Evolutionary conservation across 2,329 filamentous ascomycete genomes (phyloP).

Genomic region (Nothophoma quercina): DNA sequence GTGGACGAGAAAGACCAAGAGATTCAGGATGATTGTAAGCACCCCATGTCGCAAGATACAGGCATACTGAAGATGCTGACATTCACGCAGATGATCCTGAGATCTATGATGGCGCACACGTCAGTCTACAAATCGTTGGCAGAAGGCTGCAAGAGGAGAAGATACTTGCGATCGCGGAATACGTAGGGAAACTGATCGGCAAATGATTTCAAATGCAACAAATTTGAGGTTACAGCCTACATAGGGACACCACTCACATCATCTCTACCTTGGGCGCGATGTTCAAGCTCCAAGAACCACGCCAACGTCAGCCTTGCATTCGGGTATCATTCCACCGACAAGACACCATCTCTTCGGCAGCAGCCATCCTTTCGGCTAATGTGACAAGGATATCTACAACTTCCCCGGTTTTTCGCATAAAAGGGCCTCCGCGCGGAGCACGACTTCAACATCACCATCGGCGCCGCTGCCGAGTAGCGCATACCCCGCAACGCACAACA

Average conservation of each 20-base stretch:
- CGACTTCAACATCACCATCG: not conserved
- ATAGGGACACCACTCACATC: too few relatives aligned
- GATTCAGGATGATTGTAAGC: conserved; percentile 41
- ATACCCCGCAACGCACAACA: conserved; percentile 8
- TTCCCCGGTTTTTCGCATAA: conserved; percentile 6
- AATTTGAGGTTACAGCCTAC: too few relatives aligned
- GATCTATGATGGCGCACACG: conserved; percentile 50
- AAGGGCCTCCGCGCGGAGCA: conserved; percentile 1
- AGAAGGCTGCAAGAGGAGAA: conserved; percentile 50
- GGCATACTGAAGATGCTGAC: conserved; percentile 11
- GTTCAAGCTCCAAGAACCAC: not conserved
- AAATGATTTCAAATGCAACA: conserved; percentile 11
- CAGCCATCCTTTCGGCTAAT: not conserved
- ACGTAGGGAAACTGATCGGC: conserved; percentile 34
- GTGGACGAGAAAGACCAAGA: conserved; percentile 38
- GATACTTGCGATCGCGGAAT: conserved; percentile 47
- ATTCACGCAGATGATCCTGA: conserved; percentile 46
- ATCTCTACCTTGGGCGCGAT: too few relatives aligned
- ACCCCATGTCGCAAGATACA: not conserved
- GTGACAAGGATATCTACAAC: not conserved
- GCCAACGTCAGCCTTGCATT: not conserved
- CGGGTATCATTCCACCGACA: not conserved
- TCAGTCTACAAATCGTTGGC: conserved; percentile 48
- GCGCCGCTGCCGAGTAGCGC: conserved; percentile 11
- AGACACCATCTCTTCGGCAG: not conserved